phyloP scores from a whole-genome alignment of 1,139 yeast genomes.

The Yamadazyma dushanensis region DNA sequence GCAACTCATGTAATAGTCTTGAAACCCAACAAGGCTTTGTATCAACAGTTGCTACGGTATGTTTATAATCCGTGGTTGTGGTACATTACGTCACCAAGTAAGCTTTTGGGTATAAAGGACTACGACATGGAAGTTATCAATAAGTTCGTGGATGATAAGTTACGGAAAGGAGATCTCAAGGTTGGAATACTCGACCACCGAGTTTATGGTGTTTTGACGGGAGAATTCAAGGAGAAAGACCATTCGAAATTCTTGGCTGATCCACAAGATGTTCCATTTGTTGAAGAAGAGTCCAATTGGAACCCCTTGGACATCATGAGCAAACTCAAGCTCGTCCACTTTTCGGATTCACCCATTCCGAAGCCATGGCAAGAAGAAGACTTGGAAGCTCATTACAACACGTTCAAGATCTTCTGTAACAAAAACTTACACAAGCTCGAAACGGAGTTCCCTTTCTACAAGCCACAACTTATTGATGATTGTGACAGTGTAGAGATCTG shows the following conservation, averaged over 20 bases:
- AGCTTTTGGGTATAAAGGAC: slow-evolving; percentile 26
- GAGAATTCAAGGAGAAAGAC: slow-evolving; percentile 41
- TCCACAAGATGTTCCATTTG: slow-evolving; percentile 36
- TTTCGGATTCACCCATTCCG: slow-evolving; percentile 48
- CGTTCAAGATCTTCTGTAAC: slow-evolving; percentile 27
- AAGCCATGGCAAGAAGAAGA: slow-evolving; percentile 44
- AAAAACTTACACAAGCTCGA: slow-evolving; percentile 16
- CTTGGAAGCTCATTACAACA: slow-evolving; percentile 24
- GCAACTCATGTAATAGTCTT: slow-evolving; percentile 48
- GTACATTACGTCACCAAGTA: slow-evolving; percentile 23
- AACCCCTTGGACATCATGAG: slow-evolving; percentile 21
- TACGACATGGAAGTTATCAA: slow-evolving; percentile 55
- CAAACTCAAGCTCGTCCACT: slow-evolving; percentile 35
- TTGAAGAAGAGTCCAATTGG: slow-evolving; percentile 28
- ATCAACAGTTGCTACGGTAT: slow-evolving; percentile 28
- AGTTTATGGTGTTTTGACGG: slow-evolving; percentile 48
- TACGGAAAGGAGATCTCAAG: slow-evolving; percentile 5
- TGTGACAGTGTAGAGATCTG: slow-evolving; percentile 35
- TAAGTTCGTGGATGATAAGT: slow-evolving; percentile 20
- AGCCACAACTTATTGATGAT: slow-evolving; percentile 32
- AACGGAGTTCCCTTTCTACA: slow-evolving; percentile 23
- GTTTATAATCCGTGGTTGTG: slow-evolving; percentile 34
- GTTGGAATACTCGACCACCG: slow-evolving; percentile 46
- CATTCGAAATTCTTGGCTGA: slow-evolving; percentile 28
- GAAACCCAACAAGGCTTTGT: slow-evolving; percentile 34